A percentile compares a stretch with the other conserved stretches of the same genome.
Conservation (phyloP, 2,329 filamentous ascomycete species). For the Annulohypoxylon truncatum region DNA sequence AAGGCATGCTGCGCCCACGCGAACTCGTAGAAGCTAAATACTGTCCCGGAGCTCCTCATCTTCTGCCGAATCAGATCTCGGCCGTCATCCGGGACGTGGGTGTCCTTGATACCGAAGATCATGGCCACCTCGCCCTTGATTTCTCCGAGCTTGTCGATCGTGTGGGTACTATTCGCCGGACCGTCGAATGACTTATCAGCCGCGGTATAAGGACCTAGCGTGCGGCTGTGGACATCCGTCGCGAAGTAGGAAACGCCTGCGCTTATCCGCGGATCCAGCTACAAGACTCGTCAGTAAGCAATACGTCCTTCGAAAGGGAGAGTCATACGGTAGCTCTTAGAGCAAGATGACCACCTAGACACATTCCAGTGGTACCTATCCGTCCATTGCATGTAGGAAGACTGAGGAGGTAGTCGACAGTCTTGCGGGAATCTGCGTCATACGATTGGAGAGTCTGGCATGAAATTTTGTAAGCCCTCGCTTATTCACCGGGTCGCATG, state of each 20-base stretch:
- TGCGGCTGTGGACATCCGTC: conserved; percentile 86
- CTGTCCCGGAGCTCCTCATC: conserved; percentile 78
- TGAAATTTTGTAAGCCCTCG: conserved; percentile 19
- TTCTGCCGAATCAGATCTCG: conserved; percentile 86
- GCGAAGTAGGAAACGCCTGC: conserved; percentile 91
- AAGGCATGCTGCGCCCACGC: conserved; percentile 97
- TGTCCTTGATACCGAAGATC: conserved; percentile 94
- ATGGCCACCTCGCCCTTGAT: conserved; percentile 85
- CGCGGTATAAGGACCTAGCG: conserved; percentile 71
- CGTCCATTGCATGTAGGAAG: conserved; percentile 83
- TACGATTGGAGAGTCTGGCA: conserved; percentile 82
- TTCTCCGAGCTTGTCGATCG: conserved; percentile 66
- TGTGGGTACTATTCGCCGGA: conserved; percentile 59
- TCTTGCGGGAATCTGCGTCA: conserved; percentile 78
- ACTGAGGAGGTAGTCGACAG: conserved; percentile 76
- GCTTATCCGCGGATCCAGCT: conserved; percentile 79
- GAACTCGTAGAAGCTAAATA: conserved; percentile 87
- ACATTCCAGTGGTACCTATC: conserved; percentile 88
- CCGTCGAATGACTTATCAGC: conserved; percentile 60
- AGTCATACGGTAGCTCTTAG: conserved; percentile 65
- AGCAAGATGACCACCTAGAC: conserved; percentile 88
- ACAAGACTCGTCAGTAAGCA: neutral
- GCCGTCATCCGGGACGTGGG: conserved; percentile 85
- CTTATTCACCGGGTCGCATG: conserved; percentile 15
- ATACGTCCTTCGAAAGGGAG: neutral